phyloP scores from a whole-genome alignment of 495 filamentous ascomycete genomes.

The Lasiosphaeris hirsuta region DNA sequence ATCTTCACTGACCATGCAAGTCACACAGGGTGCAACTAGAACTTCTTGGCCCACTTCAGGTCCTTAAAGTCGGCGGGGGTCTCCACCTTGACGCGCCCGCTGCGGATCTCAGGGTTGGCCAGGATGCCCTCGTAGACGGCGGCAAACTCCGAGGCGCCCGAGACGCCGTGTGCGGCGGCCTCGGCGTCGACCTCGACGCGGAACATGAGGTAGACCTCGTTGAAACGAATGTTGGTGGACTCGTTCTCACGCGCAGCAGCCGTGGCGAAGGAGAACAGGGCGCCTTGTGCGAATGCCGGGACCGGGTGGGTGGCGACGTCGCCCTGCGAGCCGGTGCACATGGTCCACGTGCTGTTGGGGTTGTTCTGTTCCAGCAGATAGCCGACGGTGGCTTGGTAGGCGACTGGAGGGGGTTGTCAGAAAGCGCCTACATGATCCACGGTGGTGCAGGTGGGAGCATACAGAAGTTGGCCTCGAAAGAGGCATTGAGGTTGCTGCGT shows the following conservation, averaged over 20 bases:
- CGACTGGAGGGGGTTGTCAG: conserved; percentile 23
- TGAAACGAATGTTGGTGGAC: conserved; percentile 38
- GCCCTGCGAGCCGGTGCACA: conserved; percentile 39
- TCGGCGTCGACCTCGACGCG: conserved; percentile 36
- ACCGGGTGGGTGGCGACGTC: conserved; percentile 27
- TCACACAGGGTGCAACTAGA: neutral
- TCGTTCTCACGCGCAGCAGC: conserved; percentile 34
- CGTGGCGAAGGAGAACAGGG: conserved; percentile 35
- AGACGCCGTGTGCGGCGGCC: conserved; percentile 22
- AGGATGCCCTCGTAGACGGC: conserved; percentile 11
- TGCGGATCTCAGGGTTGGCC: neutral
- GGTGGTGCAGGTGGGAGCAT: conserved; percentile 6
- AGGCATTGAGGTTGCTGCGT: conserved; percentile 29
- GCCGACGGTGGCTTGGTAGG: conserved; percentile 37
- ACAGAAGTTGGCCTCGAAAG: conserved; percentile 43
- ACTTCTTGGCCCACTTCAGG: conserved; percentile 11
- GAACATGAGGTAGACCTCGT: conserved; percentile 35
- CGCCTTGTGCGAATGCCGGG: conserved; percentile 35
- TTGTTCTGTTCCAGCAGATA: conserved; percentile 39
- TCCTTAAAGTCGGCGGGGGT: conserved; percentile 2
- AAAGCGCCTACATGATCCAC: neutral
- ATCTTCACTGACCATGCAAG: too few relatives aligned
- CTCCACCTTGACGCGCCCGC: conserved; percentile 4
- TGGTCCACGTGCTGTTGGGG: conserved; percentile 32
- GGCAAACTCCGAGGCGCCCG: conserved; percentile 26